Evolutionary conservation across 2,329 filamentous ascomycete species (phyloP), one percentile per base, ranked within the genome.

Genomic region (Xylariaceae sp.): DNA sequence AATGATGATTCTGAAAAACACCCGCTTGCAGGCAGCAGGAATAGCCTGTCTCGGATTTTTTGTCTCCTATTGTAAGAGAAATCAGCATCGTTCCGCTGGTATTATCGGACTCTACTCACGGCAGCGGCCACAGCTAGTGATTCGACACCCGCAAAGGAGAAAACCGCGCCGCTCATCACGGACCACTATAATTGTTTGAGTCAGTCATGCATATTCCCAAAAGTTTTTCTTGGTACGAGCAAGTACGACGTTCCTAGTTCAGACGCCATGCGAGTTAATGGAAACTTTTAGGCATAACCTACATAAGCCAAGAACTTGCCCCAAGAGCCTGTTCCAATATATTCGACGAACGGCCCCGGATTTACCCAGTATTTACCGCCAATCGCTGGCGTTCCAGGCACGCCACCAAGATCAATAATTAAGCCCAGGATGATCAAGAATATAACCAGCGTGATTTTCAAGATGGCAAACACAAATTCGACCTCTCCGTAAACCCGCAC

Each of bases 351-450:
- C 0, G 83, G 80, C 1, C 82, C 84, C 0, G 85, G 85, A 23
- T 81, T 64, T 42, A 70, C 76, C 86, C 85, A 90, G 64, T 86
- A 87, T 32, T 72, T 65, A 62, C 88, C 88, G 2, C 85, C 85
- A 41, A 82, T 72, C 4, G 76, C 69, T 17, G 76, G 71, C 0
- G 74, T 74, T 4, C 78, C 77, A 0, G 80, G 75, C 2, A 80
- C 72, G 37, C 80, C 82, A 22, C 82, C 82, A 1, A 83, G 71
- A 55, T 82, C 76, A 55, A 85, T 79, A 46, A 84, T 70, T 22
- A 85, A 64, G 12, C 78, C 77, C 53, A 83, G 75, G 42, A 83
- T 71, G 54, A 82, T 79, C 48, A 86, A 68, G 42, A 78, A 77
- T 48, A 85, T 62, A 37, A 86, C 77, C 16, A 86, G 69, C 3